These are phyloP conservation scores for Gamarada debralockiae DNA, from an alignment of 495 filamentous ascomycete genomes.

Conservation along the genomic window DNA sequence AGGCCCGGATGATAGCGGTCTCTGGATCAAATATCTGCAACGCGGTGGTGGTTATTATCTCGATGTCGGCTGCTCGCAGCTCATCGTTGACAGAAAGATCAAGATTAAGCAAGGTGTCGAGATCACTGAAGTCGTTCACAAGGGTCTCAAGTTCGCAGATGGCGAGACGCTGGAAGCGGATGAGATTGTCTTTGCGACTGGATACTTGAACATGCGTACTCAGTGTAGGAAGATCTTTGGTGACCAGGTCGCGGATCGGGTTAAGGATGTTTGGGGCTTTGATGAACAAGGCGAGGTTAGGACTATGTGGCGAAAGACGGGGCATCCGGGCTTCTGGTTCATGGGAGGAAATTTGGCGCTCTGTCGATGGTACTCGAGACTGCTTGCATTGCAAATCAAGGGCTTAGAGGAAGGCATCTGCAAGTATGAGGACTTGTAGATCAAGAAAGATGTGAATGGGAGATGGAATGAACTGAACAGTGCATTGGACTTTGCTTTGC, in stretches of 20 bases:
- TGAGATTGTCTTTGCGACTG: slow-evolving; percentile 80
- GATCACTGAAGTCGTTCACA: slow-evolving; percentile 54
- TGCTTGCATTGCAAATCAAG: slow-evolving; percentile 76
- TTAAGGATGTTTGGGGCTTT: slow-evolving; percentile 73
- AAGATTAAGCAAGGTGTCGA: slow-evolving; percentile 69
- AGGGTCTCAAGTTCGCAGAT: slow-evolving; percentile 58
- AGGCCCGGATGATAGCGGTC: slow-evolving; percentile 61
- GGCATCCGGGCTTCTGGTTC: slow-evolving; percentile 78
- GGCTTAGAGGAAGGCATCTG: slow-evolving; percentile 52
- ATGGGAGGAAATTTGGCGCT: slow-evolving; percentile 78
- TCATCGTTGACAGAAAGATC: slow-evolving; percentile 75
- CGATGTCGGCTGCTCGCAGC: slow-evolving; percentile 69
- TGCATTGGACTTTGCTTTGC: not conserved
- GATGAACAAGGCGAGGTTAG: slow-evolving; percentile 72
- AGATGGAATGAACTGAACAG: too few relatives aligned
- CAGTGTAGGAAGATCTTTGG: slow-evolving; percentile 62
- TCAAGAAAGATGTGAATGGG: not conserved
- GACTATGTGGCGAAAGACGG: slow-evolving; percentile 64
- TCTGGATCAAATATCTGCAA: slow-evolving; percentile 73
- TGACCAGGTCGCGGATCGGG: slow-evolving; percentile 59
- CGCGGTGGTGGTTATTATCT: slow-evolving; percentile 79
- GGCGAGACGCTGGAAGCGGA: slow-evolving; percentile 68
- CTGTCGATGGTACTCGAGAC: slow-evolving; percentile 65
- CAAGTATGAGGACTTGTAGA: slow-evolving; percentile 25
- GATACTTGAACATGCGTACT: slow-evolving; percentile 76